Percentiles rank a stretch among this genome's conserved stretches.
phyloP scores from a whole-genome alignment of 75 land plant species.

The Pinus albicaulis region DNA sequence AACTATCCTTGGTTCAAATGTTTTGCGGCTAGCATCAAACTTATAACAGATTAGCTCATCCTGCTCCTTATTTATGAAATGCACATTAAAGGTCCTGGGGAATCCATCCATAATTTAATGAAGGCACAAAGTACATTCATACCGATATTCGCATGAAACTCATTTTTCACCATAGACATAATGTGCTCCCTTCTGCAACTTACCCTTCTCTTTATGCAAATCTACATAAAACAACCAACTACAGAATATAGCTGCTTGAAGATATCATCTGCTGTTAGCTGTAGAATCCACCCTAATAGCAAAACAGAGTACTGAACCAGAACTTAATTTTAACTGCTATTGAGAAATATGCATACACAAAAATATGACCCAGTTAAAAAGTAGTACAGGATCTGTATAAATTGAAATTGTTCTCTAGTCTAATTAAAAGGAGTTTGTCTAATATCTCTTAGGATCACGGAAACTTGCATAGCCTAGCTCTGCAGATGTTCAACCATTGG shows the following conservation, averaged over 20 bases:
- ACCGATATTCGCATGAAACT: too few relatives aligned
- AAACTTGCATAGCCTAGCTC: not conserved
- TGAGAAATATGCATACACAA: not conserved
- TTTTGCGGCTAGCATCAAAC: too few relatives aligned
- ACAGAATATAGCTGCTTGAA: not conserved
- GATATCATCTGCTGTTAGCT: not conserved
- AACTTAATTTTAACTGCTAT: not conserved
- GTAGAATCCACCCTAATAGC: too few relatives aligned
- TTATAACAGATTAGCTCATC: too few relatives aligned
- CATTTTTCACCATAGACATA: too few relatives aligned
- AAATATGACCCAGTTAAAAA: not conserved
- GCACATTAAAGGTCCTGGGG: too few relatives aligned
- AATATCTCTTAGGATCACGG: not conserved
- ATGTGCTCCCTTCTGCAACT: not conserved
- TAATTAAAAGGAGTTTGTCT: too few relatives aligned
- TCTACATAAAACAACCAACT: not conserved
- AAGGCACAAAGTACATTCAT: too few relatives aligned
- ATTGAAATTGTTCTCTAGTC: not conserved
- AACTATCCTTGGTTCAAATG: too few relatives aligned
- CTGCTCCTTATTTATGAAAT: too few relatives aligned
- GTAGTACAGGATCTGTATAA: not conserved
- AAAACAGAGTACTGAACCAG: not conserved
- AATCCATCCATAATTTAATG: too few relatives aligned
- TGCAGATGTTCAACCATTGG: not conserved
- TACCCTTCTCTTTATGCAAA: not conserved